Conservation (phyloP, 108 stramenopile species). For the Fragilaria crotonensis region DNA sequence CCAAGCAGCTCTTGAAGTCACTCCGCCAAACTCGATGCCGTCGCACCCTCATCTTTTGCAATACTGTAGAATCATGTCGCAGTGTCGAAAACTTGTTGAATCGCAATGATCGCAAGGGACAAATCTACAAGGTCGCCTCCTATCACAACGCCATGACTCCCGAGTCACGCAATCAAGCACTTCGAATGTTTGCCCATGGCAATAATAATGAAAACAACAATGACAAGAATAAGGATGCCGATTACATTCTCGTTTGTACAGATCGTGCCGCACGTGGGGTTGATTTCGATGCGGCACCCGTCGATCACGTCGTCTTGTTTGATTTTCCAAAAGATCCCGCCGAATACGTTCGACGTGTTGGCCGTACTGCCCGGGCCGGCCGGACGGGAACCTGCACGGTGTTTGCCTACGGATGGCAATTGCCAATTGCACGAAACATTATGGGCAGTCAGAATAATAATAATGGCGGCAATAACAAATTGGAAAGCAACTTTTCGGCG, state of each 20-base stretch:
- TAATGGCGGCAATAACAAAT: conserved; percentile 19
- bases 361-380: conserved; percentile 91
- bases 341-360: conserved; percentile 88
- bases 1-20: conserved; percentile 70
- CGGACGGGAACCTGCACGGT: conserved; percentile 78
- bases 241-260: conserved; percentile 86
- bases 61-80: conserved; percentile 91
- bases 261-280: conserved; percentile 94
- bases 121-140: conserved; percentile 37
- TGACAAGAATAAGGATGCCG: conserved; percentile 8
- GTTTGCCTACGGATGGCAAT: conserved; percentile 81
- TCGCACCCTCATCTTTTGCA: conserved; percentile 94
- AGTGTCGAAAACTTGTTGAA: conserved; percentile 85
- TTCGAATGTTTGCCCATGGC: conserved; percentile 53
- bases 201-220: conserved; percentile 19
- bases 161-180: conserved; percentile 47
- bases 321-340: conserved; percentile 94
- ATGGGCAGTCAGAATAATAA: conserved; percentile 57
- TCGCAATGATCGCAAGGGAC: conserved; percentile 65
- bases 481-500: conserved; percentile 27
- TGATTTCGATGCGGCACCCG: conserved; percentile 80
- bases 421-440: conserved; percentile 71
- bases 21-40: conserved; percentile 54
- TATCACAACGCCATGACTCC: conserved; percentile 89
- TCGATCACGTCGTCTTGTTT: conserved; percentile 90